Conservation (phyloP, 768 basidiomycete species). For the Podaxis sp. region DNA sequence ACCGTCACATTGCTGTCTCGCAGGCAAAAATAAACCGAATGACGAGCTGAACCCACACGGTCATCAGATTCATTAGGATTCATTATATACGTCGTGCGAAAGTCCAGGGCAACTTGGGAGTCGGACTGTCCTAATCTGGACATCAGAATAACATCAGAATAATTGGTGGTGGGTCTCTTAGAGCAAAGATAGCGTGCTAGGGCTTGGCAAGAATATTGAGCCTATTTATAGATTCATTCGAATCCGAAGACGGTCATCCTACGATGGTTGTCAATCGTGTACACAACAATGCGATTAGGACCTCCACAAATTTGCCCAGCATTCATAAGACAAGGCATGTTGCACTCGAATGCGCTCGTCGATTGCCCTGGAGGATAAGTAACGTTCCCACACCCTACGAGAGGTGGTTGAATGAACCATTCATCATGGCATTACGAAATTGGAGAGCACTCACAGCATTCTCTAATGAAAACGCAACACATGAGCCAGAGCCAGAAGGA, state of each 20-base stretch:
- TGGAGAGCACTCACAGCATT: conserved; percentile 17
- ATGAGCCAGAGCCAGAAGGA: background rate
- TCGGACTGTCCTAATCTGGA: background rate
- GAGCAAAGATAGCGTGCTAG: background rate
- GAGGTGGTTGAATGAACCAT: too few relatives aligned
- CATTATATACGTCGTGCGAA: background rate
- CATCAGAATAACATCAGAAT: too few relatives aligned
- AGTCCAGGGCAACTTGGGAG: background rate
- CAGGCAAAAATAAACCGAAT: background rate
- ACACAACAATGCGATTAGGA: conserved; percentile 1
- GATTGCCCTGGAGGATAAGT: conserved; percentile 11
- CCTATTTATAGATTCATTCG: background rate
- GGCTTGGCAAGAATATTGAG: background rate
- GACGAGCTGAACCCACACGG: background rate
- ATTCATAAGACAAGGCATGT: conserved; percentile 19
- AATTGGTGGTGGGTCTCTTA: too few relatives aligned
- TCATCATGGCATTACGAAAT: too few relatives aligned
- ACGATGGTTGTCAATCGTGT: background rate
- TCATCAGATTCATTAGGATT: background rate
- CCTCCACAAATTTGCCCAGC: conserved; percentile 21
- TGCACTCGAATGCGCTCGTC: conserved; percentile 12
- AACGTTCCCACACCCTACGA: conserved; percentile 17
- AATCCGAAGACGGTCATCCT: background rate
- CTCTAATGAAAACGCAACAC: background rate
- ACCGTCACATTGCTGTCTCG: background rate